Evolutionary conservation across 2,329 filamentous ascomycete species (phyloP).

Genomic region (Fusarium heterosporum): DNA sequence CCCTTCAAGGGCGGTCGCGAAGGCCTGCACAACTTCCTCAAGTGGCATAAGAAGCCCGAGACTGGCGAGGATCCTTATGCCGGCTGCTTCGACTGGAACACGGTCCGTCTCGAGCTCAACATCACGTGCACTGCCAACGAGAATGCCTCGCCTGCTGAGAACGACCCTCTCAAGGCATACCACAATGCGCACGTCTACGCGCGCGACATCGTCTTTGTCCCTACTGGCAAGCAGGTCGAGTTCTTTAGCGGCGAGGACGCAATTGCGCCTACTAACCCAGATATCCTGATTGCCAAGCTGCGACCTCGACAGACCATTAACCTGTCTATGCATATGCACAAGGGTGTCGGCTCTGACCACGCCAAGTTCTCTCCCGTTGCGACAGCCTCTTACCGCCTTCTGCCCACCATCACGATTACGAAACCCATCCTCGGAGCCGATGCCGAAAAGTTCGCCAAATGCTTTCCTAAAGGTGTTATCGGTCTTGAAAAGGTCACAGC

Average conservation of each 20-base stretch:
- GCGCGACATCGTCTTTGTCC: slow-evolving; percentile 79
- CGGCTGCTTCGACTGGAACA: slow-evolving; percentile 83
- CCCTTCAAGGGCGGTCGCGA: slow-evolving; percentile 84
- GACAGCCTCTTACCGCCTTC: slow-evolving; percentile 89
- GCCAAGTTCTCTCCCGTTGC: slow-evolving; percentile 97
- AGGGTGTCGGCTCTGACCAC: slow-evolving; percentile 93
- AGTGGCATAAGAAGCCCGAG: slow-evolving; percentile 80
- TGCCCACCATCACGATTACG: slow-evolving; percentile 88
- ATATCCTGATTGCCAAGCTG: slow-evolving; percentile 94
- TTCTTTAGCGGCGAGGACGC: slow-evolving; percentile 75
- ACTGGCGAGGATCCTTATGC: slow-evolving; percentile 71
- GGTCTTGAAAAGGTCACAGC: slow-evolving; percentile 77
- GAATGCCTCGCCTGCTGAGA: slow-evolving; percentile 77
- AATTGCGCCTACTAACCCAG: slow-evolving; percentile 84
- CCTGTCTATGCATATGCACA: slow-evolving; percentile 91
- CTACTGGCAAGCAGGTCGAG: slow-evolving; percentile 77
- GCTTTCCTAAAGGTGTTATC: slow-evolving; percentile 92
- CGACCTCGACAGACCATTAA: slow-evolving; percentile 89
- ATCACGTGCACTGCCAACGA: slow-evolving; percentile 84
- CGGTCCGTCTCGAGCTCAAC: slow-evolving; percentile 80
- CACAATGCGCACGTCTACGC: slow-evolving; percentile 87
- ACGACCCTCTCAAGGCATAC: slow-evolving; percentile 86
- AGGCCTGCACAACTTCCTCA: slow-evolving; percentile 81
- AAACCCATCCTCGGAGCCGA: slow-evolving; percentile 87
- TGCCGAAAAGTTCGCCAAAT: slow-evolving; percentile 88